These are phyloP conservation scores for Rhizophagus sp. DNA, from an alignment of 192 early-diverging fungal species.

Conservation along the genomic window DNA sequence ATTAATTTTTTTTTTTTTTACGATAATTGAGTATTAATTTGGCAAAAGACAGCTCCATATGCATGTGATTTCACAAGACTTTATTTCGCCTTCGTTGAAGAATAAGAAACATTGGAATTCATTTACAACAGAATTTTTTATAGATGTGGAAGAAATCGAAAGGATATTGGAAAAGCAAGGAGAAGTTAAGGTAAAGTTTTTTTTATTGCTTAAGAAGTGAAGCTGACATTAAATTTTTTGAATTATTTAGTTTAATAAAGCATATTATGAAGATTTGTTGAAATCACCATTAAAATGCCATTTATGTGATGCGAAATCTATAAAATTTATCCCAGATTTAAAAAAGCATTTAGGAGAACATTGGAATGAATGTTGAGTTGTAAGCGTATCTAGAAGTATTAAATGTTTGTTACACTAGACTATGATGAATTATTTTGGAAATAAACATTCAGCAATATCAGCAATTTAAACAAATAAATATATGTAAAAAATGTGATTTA, in stretches of 20 bases:
- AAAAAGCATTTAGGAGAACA: slow-evolving; percentile 8
- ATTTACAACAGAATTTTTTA: slow-evolving; percentile 64
- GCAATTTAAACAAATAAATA: no score
- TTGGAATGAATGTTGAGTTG: background rate
- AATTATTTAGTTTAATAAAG: slow-evolving; percentile 9
- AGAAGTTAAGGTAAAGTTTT: slow-evolving; percentile 37
- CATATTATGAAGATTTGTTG: slow-evolving; percentile 14
- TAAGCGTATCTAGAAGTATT: no score
- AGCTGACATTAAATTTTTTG: background rate
- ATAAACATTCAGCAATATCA: no score
- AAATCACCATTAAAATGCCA: slow-evolving; percentile 11
- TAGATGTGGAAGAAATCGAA: slow-evolving; percentile 42
- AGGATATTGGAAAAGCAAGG: slow-evolving; percentile 38
- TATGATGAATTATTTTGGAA: no score
- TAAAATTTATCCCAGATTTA: slow-evolving; percentile 6
- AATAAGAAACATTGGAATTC: slow-evolving; percentile 67
- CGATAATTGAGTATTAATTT: background rate
- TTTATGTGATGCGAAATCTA: slow-evolving; percentile 16
- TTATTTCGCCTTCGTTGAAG: slow-evolving; percentile 50
- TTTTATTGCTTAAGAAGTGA: background rate
- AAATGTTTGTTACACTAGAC: no score
- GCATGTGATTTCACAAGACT: slow-evolving; percentile 66
- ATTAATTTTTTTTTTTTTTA: background rate
- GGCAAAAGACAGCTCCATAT: slow-evolving; percentile 58
- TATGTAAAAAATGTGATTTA: no score